These are phyloP conservation scores for Suhomyces bribrorum DNA, from an alignment of 1,139 yeast genomes.

Conservation along the genomic window DNA sequence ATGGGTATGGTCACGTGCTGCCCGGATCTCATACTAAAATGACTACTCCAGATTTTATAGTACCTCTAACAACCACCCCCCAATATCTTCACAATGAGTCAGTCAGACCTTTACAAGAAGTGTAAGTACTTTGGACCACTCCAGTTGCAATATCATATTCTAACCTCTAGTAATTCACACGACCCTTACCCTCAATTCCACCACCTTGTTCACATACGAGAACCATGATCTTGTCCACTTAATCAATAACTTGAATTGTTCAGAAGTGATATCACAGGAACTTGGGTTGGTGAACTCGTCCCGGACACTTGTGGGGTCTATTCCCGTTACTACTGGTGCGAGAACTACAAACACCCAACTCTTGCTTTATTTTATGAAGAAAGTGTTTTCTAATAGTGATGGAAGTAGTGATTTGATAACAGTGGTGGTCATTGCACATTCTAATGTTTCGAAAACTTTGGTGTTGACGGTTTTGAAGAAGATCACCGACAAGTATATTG, in stretches of 20 bases:
- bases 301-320: constrained; percentile 46
- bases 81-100: constrained; percentile 9
- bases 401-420: constrained; percentile 54
- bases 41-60: constrained; percentile 7
- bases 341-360: constrained; percentile 36
- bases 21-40: background rate
- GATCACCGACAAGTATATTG: constrained; percentile 50
- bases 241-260: constrained; percentile 47
- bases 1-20: constrained; percentile 3
- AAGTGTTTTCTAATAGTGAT: constrained; percentile 39
- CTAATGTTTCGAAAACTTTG: constrained; percentile 45
- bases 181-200: constrained; percentile 54
- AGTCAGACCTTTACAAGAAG: constrained; percentile 28
- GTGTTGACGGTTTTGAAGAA: constrained; percentile 50
- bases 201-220: constrained; percentile 58
- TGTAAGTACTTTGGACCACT: constrained; percentile 34
- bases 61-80: background rate
- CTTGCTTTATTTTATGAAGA: constrained; percentile 52
- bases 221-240: constrained; percentile 42
- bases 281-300: constrained; percentile 54
- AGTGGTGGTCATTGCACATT: constrained; percentile 48
- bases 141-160: constrained; percentile 6
- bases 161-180: constrained; percentile 38
- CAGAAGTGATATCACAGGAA: constrained; percentile 57
- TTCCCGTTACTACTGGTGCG: constrained; percentile 33